Evolutionary conservation across 169 alveolate species (phyloP), one percentile per base, ranked within the genome.

Genomic region (Plasmodium coatneyi): DNA sequence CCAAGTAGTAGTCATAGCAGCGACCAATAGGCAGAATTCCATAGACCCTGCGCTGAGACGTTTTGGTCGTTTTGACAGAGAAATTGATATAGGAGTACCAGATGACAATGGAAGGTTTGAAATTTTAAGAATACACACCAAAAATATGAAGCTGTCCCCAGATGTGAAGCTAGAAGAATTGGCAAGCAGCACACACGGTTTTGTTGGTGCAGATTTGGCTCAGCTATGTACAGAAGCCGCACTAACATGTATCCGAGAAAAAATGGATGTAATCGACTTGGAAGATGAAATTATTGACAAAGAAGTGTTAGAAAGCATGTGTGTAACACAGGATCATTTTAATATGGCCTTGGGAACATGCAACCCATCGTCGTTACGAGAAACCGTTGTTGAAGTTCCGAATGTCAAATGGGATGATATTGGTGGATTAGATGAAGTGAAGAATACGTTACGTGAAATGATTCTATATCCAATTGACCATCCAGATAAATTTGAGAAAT

Each of bases 21-120:
- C 99, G 32, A 99, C 99, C 3, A 99, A 99, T 97, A 98, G 99
- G 84, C 99, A 99, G 41, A 99, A 99, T 95, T 96, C 99, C 34
- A 98, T 99, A 79, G 99, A 99, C 86, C 99, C 99, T 2, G 99
- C 99, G 4, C 96, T 99, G 49, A 98, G 99, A 94, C 98, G 99
- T 79, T 99, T 99, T 93, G 99, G 99, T 1, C 95, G 99, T 87
- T 99, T 99, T 93, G 99, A 99, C 83, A 97, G 99, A 81, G 99
- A 99, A 97, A 97, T 99, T 74, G 99, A 99, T 96, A 99, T 99
- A 83, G 99, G 99, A 16, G 99, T 99, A 28, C 99, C 99, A 6
- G 99, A 99, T 95, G 99, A 99, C 97, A 98, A 98, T 79, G 99
- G 99, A n/a, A 97, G 99, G 90, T 97, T 99, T 96, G 99, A 99